phyloP scores from a whole-genome alignment of 2,329 filamentous ascomycete genomes.

The Sarocladiaceae sp. region DNA sequence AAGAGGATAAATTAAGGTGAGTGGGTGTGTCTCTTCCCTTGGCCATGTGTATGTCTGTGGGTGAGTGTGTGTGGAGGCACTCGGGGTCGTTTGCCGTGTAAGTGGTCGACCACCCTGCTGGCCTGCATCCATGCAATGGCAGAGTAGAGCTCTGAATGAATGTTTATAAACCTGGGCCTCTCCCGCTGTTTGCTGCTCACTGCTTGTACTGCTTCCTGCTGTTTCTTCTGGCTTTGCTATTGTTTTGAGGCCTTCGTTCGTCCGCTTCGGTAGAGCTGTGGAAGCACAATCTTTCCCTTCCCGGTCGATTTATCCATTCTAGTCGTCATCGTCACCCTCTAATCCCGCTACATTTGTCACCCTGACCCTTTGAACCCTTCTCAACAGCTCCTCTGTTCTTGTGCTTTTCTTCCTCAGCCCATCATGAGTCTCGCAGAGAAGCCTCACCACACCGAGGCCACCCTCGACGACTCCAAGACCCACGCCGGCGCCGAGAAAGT shows the following conservation, averaged over 20 bases:
- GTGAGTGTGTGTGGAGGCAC: background rate
- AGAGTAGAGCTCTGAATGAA: background rate
- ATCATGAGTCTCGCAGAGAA: background rate
- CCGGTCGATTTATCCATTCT: too few relatives aligned
- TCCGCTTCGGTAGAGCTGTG: too few relatives aligned
- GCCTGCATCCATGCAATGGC: conserved; percentile 1
- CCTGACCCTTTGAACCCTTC: background rate
- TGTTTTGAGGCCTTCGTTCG: background rate
- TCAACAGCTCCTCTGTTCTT: background rate
- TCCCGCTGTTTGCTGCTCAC: background rate
- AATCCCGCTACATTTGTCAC: background rate
- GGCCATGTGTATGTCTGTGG: background rate
- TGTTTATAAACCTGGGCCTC: background rate
- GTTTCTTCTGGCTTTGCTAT: background rate
- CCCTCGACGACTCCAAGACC: background rate
- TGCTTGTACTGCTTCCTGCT: background rate
- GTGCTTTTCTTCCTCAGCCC: background rate
- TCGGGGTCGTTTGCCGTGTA: background rate
- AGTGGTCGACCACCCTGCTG: background rate
- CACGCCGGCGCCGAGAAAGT: background rate
- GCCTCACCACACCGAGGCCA: background rate
- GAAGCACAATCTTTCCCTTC: too few relatives aligned
- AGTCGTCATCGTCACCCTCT: too few relatives aligned
- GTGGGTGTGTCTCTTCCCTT: too few relatives aligned
- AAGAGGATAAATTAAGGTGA: background rate